These are phyloP conservation scores for Euryodendron excelsum DNA, from an alignment of 148 eudicot species.

Conservation along the genomic window DNA sequence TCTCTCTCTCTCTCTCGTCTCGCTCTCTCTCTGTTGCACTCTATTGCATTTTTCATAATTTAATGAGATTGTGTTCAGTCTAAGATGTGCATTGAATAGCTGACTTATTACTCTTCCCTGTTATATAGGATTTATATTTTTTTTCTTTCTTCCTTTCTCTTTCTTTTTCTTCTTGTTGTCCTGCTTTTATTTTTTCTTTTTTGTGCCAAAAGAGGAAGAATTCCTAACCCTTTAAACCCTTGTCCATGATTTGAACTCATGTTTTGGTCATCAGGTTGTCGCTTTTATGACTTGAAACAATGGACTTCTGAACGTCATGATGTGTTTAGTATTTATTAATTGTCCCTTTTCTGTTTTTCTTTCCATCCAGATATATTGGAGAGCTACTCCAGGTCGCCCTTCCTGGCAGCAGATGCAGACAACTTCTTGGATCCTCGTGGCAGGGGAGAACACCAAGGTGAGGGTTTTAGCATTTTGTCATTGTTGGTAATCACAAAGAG, in stretches of 20 bases:
- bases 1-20: conserved; percentile 13
- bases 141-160: background rate
- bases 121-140: background rate
- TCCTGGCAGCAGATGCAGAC: conserved; percentile 42
- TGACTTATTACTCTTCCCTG: background rate
- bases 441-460: conserved; percentile 60
- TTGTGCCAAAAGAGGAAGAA: background rate
- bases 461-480: conserved; percentile 13
- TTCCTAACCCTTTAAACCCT: no score
- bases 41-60: background rate
- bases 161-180: background rate
- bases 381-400: conserved; percentile 54
- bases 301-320: background rate
- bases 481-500: background rate
- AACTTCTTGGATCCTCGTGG: conserved; percentile 48
- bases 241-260: no score
- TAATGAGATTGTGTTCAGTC: background rate
- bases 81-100: background rate
- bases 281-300: background rate
- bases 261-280: background rate
- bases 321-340: background rate
- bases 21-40: no score
- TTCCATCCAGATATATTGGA: conserved; percentile 48
- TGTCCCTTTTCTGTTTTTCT: background rate
- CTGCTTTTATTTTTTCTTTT: background rate